Evolutionary conservation across 202 grass and related monocot species (phyloP), one percentile per base, ranked within the genome.

Genomic region (Panicum virgatum): DNA sequence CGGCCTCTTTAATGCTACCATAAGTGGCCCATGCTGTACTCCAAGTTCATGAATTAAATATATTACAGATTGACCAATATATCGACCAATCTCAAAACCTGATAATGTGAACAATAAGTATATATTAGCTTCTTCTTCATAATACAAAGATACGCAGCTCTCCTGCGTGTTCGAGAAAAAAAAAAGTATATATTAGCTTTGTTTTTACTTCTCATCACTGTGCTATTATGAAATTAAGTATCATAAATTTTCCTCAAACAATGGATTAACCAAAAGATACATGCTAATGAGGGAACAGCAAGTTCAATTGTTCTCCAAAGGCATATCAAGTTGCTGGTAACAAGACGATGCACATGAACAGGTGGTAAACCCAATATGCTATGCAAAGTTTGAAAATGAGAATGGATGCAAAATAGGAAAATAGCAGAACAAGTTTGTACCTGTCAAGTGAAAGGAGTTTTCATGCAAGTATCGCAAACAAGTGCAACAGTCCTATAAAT

Each of bases 61-160:
- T 89, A 20, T 34, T 34, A 34, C 4, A 34, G 32, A 34, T n/a
- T n/a, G n/a, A n/a, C n/a, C n/a, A n/a, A n/a, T n/a, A n/a, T n/a
- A n/a, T 88, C 90, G 69, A 96, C 92, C 40, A 90, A 90, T 80
- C 86, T 96, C 12, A 88, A 92, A 6, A 96, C 90, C 93, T 92
- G 54, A n/a, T 27, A 69, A 59, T 66, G 69, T 48, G 74, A 0
- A 32, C 75, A 69, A 45, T 1, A 65, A 48, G 51, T 7, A 54
- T 22, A 22, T 38, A 32, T 66, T 75, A 73, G 77, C 0, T 3
- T n/a, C n/a, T n/a, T n/a, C n/a, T n/a, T n/a, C n/a, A n/a, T n/a
- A n/a, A n/a, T n/a, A n/a, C n/a, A n/a, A n/a, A n/a, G n/a, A n/a
- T n/a, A n/a, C n/a, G n/a, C n/a, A n/a, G n/a, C n/a, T n/a, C n/a